A percentile compares a stretch with the other conserved stretches of the same genome.
These are phyloP conservation scores for Acanthamoeba lenticulata DNA, from an alignment of 208 protist species.

Conservation along the genomic window DNA sequence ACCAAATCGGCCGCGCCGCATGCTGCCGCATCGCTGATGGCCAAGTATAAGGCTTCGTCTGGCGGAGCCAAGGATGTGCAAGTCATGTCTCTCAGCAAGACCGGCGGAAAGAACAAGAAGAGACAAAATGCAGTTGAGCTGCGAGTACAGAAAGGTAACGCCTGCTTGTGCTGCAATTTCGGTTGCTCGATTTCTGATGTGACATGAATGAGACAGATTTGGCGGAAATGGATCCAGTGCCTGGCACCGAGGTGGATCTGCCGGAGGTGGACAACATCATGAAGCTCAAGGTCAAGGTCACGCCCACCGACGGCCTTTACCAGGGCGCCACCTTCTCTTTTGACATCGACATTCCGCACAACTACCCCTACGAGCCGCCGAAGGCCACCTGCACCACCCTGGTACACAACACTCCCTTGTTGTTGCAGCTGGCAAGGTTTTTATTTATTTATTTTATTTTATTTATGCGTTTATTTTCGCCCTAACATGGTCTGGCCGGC, in stretches of 20 bases:
- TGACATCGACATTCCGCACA: constrained; percentile 76
- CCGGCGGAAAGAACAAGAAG: background rate
- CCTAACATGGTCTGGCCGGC: background rate
- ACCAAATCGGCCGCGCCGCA: background rate
- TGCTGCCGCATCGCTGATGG: constrained; percentile 25
- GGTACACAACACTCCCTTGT: too few relatives aligned
- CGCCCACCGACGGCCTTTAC: constrained; percentile 81
- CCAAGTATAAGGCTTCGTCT: constrained; percentile 67
- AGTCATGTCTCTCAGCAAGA: constrained; percentile 73
- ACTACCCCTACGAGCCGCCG: constrained; percentile 85
- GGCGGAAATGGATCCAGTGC: constrained; percentile 77
- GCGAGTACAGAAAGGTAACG: constrained; percentile 80
- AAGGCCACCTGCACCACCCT: constrained; percentile 81
- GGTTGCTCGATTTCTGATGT: background rate
- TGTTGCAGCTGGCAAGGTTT: too few relatives aligned
- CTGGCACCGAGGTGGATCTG: constrained; percentile 78
- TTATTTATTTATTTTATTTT: too few relatives aligned
- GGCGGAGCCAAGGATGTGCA: background rate
- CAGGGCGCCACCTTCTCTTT: constrained; percentile 81
- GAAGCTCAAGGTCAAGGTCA: constrained; percentile 77
- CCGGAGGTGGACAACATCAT: constrained; percentile 81
- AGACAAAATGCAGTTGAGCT: constrained; percentile 80
- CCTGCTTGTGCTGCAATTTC: background rate
- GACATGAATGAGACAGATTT: constrained; percentile 71
- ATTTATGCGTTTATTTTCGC: background rate